phyloP scores from a whole-genome alignment of 2,329 filamentous ascomycete genomes.

The Paecilomyces formosus region DNA sequence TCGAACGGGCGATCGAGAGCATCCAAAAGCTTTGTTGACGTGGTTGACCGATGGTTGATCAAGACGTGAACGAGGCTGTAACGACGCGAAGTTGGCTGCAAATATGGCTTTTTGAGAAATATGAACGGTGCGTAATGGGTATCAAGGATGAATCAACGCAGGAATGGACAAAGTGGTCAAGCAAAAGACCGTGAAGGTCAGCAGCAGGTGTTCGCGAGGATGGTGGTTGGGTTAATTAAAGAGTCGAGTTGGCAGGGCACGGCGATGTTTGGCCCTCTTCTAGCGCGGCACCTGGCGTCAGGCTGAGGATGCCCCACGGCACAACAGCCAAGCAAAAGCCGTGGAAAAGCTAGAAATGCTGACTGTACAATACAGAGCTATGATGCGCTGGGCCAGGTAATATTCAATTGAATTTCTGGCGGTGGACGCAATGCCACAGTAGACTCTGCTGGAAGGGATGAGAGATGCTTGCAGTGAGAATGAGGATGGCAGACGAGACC shows the following conservation, averaged over 20 bases:
- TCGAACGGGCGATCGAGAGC: slow-evolving; percentile 6
- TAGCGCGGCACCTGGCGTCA: slow-evolving; percentile 32
- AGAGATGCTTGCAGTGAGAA: background rate
- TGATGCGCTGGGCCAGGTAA: background rate
- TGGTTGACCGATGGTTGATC: slow-evolving; percentile 18
- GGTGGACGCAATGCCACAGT: background rate
- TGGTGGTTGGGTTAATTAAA: slow-evolving; percentile 22
- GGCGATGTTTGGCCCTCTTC: slow-evolving; percentile 35
- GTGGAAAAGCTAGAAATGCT: slow-evolving; percentile 12
- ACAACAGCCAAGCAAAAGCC: slow-evolving; percentile 17
- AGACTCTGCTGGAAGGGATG: background rate
- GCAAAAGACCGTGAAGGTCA: slow-evolving; percentile 2
- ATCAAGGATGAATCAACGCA: slow-evolving; percentile 4
- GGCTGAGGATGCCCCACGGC: slow-evolving; percentile 27
- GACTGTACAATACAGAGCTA: background rate
- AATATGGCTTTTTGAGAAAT: background rate
- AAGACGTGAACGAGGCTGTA: slow-evolving; percentile 12
- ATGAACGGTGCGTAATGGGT: background rate
- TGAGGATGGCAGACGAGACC: background rate
- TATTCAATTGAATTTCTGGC: background rate
- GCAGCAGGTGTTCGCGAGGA: slow-evolving; percentile 19
- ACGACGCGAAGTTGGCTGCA: background rate
- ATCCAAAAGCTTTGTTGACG: slow-evolving; percentile 23
- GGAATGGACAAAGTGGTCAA: slow-evolving; percentile 7
- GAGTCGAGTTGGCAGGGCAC: slow-evolving; percentile 25